Conservation (phyloP, 768 basidiomycete genomes). For the Tricholoma sp. region DNA sequence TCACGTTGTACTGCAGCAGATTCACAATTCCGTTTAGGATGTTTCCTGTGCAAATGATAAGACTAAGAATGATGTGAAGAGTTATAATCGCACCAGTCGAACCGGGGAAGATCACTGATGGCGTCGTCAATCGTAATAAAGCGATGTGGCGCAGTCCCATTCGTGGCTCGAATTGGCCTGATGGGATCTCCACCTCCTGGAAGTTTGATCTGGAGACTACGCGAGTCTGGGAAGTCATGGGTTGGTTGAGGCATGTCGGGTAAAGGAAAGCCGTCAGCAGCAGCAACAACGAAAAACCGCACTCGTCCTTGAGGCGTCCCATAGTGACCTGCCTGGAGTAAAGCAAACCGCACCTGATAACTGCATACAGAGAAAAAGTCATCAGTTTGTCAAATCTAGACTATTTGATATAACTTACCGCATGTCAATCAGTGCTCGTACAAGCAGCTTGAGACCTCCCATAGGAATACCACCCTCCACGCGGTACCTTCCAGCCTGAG, state of each 20-base stretch:
- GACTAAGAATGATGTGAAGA: neutral
- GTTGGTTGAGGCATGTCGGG: slow-evolving; percentile 54
- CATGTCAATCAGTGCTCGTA: slow-evolving; percentile 59
- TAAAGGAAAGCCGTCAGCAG: slow-evolving; percentile 34
- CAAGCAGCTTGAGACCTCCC: slow-evolving; percentile 70
- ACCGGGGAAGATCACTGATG: slow-evolving; percentile 65
- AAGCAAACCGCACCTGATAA: slow-evolving; percentile 47
- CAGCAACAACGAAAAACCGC: slow-evolving; percentile 52
- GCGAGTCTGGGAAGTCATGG: slow-evolving; percentile 41
- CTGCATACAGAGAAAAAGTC: slow-evolving; percentile 19
- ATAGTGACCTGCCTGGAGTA: slow-evolving; percentile 52
- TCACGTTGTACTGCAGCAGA: slow-evolving; percentile 12
- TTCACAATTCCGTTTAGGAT: slow-evolving; percentile 22
- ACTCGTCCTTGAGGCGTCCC: slow-evolving; percentile 51
- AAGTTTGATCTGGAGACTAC: slow-evolving; percentile 47
- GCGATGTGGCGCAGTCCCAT: slow-evolving; percentile 52
- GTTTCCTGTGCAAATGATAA: slow-evolving; percentile 24
- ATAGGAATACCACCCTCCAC: slow-evolving; percentile 61
- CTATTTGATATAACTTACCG: slow-evolving; percentile 35
- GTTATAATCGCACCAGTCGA: slow-evolving; percentile 56
- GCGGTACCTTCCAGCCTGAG: slow-evolving; percentile 35
- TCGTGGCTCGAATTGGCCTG: slow-evolving; percentile 37
- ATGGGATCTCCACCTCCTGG: slow-evolving; percentile 32
- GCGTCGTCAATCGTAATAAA: slow-evolving; percentile 66
- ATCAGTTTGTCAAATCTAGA: neutral